Evolutionary conservation across 768 basidiomycete genomes (phyloP).

Genomic region (Clitopilus hobsonii): DNA sequence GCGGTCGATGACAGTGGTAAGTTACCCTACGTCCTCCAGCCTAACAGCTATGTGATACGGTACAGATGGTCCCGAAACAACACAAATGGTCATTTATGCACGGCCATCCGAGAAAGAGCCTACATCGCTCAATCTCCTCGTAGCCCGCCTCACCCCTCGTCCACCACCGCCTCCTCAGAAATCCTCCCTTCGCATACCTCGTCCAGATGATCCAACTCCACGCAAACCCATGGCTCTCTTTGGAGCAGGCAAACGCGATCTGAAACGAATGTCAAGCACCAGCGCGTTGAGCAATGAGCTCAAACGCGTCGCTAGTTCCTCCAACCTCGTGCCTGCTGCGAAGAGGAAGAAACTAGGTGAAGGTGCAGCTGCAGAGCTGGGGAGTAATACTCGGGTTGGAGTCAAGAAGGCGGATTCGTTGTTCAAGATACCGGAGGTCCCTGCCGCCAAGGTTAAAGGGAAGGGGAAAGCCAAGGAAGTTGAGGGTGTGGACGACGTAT

Average conservation of each 20-base stretch:
- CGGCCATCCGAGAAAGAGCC: constrained; percentile 14
- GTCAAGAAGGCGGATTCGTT: constrained; percentile 21
- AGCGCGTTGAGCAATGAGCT: constrained; percentile 12
- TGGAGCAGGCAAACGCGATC: constrained; percentile 12
- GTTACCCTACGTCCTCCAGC: constrained; percentile 11
- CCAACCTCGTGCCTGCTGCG: constrained; percentile 3
- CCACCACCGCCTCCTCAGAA: constrained; percentile 26
- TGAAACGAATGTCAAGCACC: constrained; percentile 27
- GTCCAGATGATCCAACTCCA: constrained; percentile 79
- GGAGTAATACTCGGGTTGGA: constrained; percentile 32
- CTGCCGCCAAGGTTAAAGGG: constrained; percentile 20
- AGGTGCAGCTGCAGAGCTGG: constrained; percentile 27
- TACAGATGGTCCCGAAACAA: constrained; percentile 65
- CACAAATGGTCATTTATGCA: constrained; percentile 55
- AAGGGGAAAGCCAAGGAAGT: constrained; percentile 37
- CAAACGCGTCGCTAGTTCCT: constrained; percentile 10
- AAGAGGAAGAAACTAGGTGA: constrained; percentile 29
- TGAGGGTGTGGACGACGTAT: constrained; percentile 26
- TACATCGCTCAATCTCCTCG: constrained; percentile 42
- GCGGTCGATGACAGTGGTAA: constrained; percentile 66
- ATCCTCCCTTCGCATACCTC: constrained; percentile 36
- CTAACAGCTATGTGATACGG: background rate
- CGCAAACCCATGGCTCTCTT: constrained; percentile 55
- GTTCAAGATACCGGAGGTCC: constrained; percentile 51
- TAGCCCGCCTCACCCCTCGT: constrained; percentile 49